These are phyloP conservation scores for Nyctanthes arbortristis DNA, from an alignment of 257 asterid species.

Conservation along the genomic window DNA sequence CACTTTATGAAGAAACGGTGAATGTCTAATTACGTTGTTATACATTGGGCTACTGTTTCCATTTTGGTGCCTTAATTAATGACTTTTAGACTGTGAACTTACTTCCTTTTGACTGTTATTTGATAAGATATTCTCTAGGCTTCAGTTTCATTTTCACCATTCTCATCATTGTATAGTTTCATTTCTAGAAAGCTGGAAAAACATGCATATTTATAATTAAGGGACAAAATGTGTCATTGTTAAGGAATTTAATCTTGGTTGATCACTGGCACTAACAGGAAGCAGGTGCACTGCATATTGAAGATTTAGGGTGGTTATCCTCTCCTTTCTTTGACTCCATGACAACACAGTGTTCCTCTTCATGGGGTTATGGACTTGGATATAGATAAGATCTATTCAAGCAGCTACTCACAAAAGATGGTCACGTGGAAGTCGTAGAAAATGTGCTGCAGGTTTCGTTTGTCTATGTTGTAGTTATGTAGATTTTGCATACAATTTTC, in stretches of 20 bases:
- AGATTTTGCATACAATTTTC: neutral
- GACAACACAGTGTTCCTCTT: slow-evolving; percentile 58
- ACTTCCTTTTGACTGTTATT: neutral
- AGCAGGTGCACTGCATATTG: slow-evolving; percentile 64
- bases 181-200: too few relatives aligned
- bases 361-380: slow-evolving; percentile 70
- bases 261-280: slow-evolving; percentile 43
- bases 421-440: slow-evolving; percentile 67
- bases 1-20: too few relatives aligned
- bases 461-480: neutral
- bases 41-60: too few relatives aligned
- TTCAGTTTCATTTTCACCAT: too few relatives aligned
- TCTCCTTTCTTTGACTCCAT: slow-evolving; percentile 65
- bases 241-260: neutral
- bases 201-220: too few relatives aligned
- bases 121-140: too few relatives aligned
- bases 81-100: neutral
- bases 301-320: slow-evolving; percentile 66
- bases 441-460: slow-evolving; percentile 57
- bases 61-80: neutral
- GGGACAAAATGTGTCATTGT: neutral
- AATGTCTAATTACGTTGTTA: too few relatives aligned
- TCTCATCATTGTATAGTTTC: too few relatives aligned
- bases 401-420: slow-evolving; percentile 61
- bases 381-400: slow-evolving; percentile 63